A percentile compares a stretch with the other conserved stretches of the same genome.
phyloP scores from a whole-genome alignment of 257 asterid genomes.

The Primulina tabacum region DNA sequence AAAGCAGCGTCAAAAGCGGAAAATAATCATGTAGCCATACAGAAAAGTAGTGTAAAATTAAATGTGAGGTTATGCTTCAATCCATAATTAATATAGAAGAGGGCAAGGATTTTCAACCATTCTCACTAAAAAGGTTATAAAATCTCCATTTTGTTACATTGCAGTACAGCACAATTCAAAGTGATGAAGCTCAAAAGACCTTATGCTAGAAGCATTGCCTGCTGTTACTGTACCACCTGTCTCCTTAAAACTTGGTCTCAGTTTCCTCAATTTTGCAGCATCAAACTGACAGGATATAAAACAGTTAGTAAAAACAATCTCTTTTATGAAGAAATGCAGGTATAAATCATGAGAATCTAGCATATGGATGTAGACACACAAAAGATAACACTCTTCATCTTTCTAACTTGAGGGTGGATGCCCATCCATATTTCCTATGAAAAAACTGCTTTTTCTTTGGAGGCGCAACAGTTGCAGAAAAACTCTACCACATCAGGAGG shows the following conservation, averaged over 20 bases:
- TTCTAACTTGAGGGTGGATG: neutral
- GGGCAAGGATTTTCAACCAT: neutral
- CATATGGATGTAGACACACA: conserved; percentile 7
- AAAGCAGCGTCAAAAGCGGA: neutral
- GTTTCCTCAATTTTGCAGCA: conserved; percentile 87
- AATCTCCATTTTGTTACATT: neutral
- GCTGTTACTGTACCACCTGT: conserved; percentile 95
- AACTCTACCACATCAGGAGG: neutral
- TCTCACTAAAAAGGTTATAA: neutral
- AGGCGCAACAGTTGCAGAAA: neutral
- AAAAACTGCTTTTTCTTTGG: neutral
- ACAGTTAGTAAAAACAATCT: conserved; percentile 16
- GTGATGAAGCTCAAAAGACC: conserved; percentile 40
- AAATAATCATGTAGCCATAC: neutral
- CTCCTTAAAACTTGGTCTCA: conserved; percentile 97
- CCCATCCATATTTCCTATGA: neutral
- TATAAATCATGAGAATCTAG: conserved; percentile 14
- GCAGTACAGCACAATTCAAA: neutral
- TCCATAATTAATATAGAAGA: neutral
- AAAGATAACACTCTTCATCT: neutral
- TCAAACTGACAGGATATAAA: conserved; percentile 64
- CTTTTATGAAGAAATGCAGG: neutral
- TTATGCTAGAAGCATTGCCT: conserved; percentile 97
- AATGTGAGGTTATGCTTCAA: neutral
- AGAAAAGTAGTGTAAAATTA: conserved; percentile 9